phyloP scores from a whole-genome alignment of 495 filamentous ascomycete species.

The Neurospora sp. region DNA sequence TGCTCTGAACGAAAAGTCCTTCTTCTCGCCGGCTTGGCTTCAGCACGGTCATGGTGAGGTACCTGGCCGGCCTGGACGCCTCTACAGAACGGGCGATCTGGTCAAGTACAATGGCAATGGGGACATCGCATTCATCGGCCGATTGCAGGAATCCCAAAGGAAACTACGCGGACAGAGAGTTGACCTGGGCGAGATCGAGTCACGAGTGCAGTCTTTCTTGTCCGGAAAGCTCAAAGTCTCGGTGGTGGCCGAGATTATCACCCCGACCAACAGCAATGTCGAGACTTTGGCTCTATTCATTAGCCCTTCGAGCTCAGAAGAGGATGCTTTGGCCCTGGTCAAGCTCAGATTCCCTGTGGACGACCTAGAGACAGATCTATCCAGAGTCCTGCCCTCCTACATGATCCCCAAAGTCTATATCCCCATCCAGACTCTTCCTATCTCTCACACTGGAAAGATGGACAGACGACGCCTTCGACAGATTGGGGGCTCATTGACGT shows the following conservation, averaged over 20 bases:
- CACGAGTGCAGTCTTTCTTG: constrained; percentile 10
- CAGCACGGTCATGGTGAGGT: constrained; percentile 1
- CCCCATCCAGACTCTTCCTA: constrained; percentile 21
- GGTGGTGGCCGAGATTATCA: constrained; percentile 30
- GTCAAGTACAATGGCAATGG: constrained; percentile 41
- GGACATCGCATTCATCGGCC: constrained; percentile 23
- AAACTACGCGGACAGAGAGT: constrained; percentile 29
- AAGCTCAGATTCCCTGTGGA: not conserved
- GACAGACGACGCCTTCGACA: constrained; percentile 35
- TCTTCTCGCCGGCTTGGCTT: constrained; percentile 28
- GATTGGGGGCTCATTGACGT: constrained; percentile 3
- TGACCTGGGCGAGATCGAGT: constrained; percentile 29
- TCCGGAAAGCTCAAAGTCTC: not conserved
- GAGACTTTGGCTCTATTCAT: constrained; percentile 9
- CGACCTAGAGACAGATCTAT: constrained; percentile 4
- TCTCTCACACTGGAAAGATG: constrained; percentile 38
- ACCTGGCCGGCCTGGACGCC: constrained; percentile 6
- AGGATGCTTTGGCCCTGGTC: not conserved
- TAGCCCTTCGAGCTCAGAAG: constrained; percentile 22
- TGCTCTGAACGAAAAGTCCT: not conserved
- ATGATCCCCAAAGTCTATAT: constrained; percentile 43
- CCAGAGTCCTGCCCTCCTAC: constrained; percentile 37
- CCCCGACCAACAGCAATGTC: constrained; percentile 11
- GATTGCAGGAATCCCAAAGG: constrained; percentile 26
- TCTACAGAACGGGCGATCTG: constrained; percentile 29